Conservation (phyloP, 768 basidiomycete species). For the Lentinula raphanica region DNA sequence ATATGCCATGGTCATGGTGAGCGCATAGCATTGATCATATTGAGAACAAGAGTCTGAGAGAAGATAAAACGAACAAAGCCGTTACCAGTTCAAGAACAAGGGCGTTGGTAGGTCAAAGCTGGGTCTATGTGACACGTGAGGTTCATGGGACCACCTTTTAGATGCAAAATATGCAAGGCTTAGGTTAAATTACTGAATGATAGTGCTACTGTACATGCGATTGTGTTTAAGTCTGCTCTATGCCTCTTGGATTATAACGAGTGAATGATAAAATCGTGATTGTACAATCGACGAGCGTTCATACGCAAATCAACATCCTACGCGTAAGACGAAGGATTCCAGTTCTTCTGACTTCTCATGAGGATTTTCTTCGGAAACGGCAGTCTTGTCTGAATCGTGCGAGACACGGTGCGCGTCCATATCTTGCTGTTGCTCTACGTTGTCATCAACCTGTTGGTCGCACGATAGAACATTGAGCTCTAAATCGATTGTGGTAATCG, state of each 20-base stretch:
- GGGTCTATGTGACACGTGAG: background rate
- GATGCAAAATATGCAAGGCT: no score
- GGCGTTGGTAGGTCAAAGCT: background rate
- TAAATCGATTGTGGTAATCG: background rate
- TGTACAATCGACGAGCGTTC: background rate
- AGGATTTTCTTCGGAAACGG: background rate
- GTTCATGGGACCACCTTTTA: background rate
- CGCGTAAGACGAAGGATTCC: background rate
- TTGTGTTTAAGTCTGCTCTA: background rate
- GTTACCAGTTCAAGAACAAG: conserved; percentile 1
- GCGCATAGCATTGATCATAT: background rate
- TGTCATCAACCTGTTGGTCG: background rate
- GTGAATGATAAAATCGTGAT: background rate
- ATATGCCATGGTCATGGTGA: background rate
- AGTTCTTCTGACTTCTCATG: background rate
- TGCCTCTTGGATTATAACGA: background rate
- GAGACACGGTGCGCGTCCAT: background rate
- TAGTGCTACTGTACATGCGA: background rate
- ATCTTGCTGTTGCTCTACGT: background rate
- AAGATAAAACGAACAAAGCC: background rate
- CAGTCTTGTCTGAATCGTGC: background rate
- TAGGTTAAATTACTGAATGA: background rate
- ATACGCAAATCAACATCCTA: background rate
- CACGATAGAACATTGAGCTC: background rate
- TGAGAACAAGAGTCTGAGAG: conserved; percentile 1